Base-by-base conservation (phyloP, 768 basidiomycete species). In the Trametes meyenii region DNA sequence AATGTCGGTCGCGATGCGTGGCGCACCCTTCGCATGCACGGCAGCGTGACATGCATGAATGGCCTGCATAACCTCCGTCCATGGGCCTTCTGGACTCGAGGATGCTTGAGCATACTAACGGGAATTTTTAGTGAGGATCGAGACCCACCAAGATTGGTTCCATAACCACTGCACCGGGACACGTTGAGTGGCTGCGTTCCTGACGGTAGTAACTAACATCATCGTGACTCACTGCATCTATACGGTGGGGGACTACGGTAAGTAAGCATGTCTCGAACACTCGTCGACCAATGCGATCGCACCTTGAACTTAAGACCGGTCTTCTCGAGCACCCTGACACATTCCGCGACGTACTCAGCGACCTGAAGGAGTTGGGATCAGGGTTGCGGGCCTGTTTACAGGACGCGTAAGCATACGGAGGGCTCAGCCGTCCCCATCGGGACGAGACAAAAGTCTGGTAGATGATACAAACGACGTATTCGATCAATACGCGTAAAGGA, bases 31-130 rank as follows among this genome's bases (percentile, higher is more conserved):
- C 0, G 83, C 85, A 64, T 96, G 94, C 5, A 95, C 89, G 1
- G 92, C 93, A 24, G 82, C 82, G 71, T 98, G 96, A 71, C 94
- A 97, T 62, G 90, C 91, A 65, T 94, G 91, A 63, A 98, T 97
- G 2, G 89, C 93, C 66, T 89, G 80, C 60, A 83, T 87, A 42
- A 98, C 96, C 52, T 85, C 78, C 23, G 82, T 79, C 94, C 93
- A 98, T 0, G 92, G 89, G 5, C 95, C 94, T 74, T 96, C 91
- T 75, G 53, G 39, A 26, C 35, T 50, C 16, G 4, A n/a, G 17
- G 8, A 12, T 42, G n/a, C n/a, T 33, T 33, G 29, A 33, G 29
- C 8, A n/a, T 19, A 7, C 1, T 23, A 5, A 43, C 7, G 3
- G 10, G 38, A 29, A 51, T 23, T 3, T 3, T 33, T 8, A 33